Evolutionary conservation across 2,329 filamentous ascomycete genomes (phyloP).

Genomic region (Graphilbum ipis-grandicollis): DNA sequence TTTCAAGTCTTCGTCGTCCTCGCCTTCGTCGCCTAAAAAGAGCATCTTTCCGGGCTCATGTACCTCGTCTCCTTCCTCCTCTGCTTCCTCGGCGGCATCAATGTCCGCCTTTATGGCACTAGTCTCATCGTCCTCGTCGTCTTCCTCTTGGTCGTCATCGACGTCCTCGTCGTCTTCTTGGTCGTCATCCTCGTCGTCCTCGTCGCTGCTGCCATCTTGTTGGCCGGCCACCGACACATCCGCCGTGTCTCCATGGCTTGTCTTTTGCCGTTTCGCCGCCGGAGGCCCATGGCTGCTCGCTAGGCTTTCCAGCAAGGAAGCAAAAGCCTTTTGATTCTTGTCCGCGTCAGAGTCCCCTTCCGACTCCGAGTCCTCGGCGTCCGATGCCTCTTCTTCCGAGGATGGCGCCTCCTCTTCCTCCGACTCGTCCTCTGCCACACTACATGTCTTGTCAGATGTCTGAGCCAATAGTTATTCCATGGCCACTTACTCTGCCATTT

Average conservation of each 20-base stretch:
- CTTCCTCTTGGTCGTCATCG: conserved; percentile 13
- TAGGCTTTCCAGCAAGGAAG: conserved; percentile 40
- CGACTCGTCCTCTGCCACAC: not conserved
- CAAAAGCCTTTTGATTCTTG: conserved; percentile 24
- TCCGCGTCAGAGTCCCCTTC: conserved; percentile 13
- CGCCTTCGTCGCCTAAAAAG: conserved; percentile 14
- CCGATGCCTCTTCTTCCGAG: conserved; percentile 18
- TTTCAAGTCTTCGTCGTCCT: conserved; percentile 34
- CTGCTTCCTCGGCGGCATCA: conserved; percentile 29
- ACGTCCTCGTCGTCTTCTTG: conserved; percentile 1
- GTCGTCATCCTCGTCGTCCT: conserved; percentile 4
- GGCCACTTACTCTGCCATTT: conserved; percentile 24
- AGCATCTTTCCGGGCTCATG: conserved; percentile 9
- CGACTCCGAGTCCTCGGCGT: conserved; percentile 25
- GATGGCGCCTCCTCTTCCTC: not conserved
- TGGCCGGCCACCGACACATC: conserved; percentile 3
- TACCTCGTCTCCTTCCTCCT: conserved; percentile 22
- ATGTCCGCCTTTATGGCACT: conserved; percentile 14
- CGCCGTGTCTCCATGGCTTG: conserved; percentile 21
- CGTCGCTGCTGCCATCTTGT: conserved; percentile 2
- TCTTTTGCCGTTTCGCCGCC: conserved; percentile 36
- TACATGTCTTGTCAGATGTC: too few relatives aligned
- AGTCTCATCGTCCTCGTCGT: conserved; percentile 6
- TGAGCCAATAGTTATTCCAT: too few relatives aligned
- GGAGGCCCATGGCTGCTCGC: conserved; percentile 23